Percentiles rank a stretch among this genome's conserved stretches.
phyloP scores from a whole-genome alignment of 2,329 filamentous ascomycete genomes.

The Aspergillus neotritici region DNA sequence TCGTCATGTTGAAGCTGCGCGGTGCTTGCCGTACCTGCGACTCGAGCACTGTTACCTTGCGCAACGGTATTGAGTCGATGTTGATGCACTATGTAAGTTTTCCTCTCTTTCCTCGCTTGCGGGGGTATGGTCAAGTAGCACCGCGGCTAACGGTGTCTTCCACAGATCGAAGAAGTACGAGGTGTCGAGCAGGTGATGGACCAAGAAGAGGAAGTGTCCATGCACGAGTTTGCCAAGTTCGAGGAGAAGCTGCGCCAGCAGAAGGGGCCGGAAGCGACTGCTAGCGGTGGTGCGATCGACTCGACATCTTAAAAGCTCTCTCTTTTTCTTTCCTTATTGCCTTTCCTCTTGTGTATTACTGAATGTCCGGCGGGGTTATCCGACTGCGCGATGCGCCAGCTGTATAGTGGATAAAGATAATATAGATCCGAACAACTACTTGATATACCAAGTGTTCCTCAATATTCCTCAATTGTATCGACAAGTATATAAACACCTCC shows the following conservation, averaged over 20 bases:
- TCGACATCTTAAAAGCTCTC: conserved; percentile 30
- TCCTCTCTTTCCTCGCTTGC: background rate
- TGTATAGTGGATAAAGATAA: too few species aligned
- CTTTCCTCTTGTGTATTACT: conserved; percentile 2
- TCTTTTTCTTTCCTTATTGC: conserved; percentile 1
- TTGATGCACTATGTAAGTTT: conserved; percentile 83
- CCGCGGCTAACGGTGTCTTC: conserved; percentile 15
- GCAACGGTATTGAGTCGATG: conserved; percentile 98
- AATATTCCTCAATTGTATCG: too few species aligned
- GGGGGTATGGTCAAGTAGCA: too few species aligned
- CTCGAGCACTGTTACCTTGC: conserved; percentile 91
- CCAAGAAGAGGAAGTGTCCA: conserved; percentile 80
- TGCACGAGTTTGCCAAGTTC: conserved; percentile 87
- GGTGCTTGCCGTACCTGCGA: conserved; percentile 95
- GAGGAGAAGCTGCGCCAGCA: conserved; percentile 72
- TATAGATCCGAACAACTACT: too few species aligned
- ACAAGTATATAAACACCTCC: too few species aligned
- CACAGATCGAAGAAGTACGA: conserved; percentile 88
- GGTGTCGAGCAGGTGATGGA: conserved; percentile 87
- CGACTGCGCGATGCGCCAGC: too few species aligned
- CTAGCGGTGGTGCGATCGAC: conserved; percentile 51
- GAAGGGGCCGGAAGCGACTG: conserved; percentile 47
- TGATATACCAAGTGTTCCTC: too few species aligned
- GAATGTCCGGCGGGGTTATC: background rate
- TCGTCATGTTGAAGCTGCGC: conserved; percentile 78